A percentile compares a stretch with the other conserved stretches of the same genome.
Evolutionary conservation across 352 stramenopile genomes (phyloP).

Genomic region (Pythium oligandrum): DNA sequence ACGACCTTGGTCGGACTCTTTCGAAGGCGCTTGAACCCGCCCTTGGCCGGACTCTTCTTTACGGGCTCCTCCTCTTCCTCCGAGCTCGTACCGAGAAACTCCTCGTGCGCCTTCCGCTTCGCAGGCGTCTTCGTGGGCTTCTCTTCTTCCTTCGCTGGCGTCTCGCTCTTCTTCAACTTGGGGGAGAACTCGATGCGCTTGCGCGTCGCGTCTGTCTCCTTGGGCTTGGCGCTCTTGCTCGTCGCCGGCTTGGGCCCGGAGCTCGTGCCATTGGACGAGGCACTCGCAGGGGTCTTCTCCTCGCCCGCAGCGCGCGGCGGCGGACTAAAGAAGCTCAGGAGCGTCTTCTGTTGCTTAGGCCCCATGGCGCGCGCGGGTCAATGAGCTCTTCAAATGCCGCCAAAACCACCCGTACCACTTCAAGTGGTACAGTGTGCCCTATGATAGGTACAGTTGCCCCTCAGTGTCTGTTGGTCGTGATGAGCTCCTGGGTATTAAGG

Average conservation of each 20-base stretch:
- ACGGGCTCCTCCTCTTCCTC: slow-evolving; percentile 38
- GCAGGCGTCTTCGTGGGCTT: background rate
- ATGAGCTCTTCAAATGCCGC: too few species aligned
- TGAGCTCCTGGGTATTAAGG: too few species aligned
- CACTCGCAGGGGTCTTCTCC: slow-evolving; percentile 22
- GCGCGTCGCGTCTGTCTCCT: slow-evolving; percentile 11
- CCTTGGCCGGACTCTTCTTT: slow-evolving; percentile 28
- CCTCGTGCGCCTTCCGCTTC: slow-evolving; percentile 66
- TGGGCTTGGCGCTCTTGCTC: slow-evolving; percentile 10
- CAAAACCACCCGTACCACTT: too few species aligned
- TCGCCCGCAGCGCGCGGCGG: slow-evolving; percentile 29
- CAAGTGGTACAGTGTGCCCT: too few species aligned
- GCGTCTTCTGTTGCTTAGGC: slow-evolving; percentile 64
- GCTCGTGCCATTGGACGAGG: background rate
- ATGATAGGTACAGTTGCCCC: too few species aligned
- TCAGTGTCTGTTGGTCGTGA: too few species aligned
- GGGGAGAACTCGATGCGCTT: slow-evolving; percentile 79
- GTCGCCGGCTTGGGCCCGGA: slow-evolving; percentile 4
- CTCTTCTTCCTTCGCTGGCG: slow-evolving; percentile 10
- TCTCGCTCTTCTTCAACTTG: slow-evolving; percentile 22
- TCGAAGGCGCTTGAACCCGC: slow-evolving; percentile 17
- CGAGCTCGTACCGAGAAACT: slow-evolving; percentile 65
- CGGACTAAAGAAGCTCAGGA: slow-evolving; percentile 85
- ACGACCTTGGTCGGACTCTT: slow-evolving; percentile 41
- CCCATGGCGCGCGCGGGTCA: slow-evolving; percentile 20